A percentile compares a stretch with the other conserved stretches of the same genome.
Evolutionary conservation across 2,329 filamentous ascomycete genomes (phyloP).

Genomic region (Cladosporium austrohemisphaericum): DNA sequence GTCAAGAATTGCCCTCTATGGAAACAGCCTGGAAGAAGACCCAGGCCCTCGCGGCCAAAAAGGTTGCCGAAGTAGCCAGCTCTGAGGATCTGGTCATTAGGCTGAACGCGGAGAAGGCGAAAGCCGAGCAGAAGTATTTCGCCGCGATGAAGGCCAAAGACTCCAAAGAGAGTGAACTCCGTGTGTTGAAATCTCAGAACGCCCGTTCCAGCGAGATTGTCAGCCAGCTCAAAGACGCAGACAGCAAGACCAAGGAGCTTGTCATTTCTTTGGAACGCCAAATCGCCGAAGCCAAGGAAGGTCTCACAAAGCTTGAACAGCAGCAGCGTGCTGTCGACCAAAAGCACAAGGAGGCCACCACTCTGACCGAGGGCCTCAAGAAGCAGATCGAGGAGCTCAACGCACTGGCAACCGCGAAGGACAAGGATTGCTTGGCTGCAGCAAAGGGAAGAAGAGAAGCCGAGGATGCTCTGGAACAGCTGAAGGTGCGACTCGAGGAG

Average conservation of each 20-base stretch:
- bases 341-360: constrained; percentile 64
- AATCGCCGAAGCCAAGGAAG: constrained; percentile 73
- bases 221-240: constrained; percentile 84
- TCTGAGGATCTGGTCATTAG: constrained; percentile 75
- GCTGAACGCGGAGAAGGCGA: constrained; percentile 82
- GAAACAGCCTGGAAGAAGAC: constrained; percentile 89
- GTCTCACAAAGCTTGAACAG: constrained; percentile 64
- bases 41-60: constrained; percentile 78
- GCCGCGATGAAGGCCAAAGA: constrained; percentile 93
- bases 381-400: constrained; percentile 75
- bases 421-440: constrained; percentile 64
- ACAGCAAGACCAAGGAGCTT: constrained; percentile 70
- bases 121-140: constrained; percentile 97
- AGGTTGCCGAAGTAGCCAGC: constrained; percentile 70
- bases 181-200: constrained; percentile 75
- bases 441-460: constrained; percentile 57
- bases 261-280: constrained; percentile 89
- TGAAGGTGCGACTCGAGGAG: constrained; percentile 73
- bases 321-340: constrained; percentile 75
- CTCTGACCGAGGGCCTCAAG: constrained; percentile 67
- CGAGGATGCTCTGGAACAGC: constrained; percentile 71
- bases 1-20: constrained; percentile 82
- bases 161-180: constrained; percentile 73
- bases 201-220: constrained; percentile 91
- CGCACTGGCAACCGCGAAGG: constrained; percentile 69